phyloP scores from a whole-genome alignment of 257 asterid genomes.

The Linderniella brevidens region DNA sequence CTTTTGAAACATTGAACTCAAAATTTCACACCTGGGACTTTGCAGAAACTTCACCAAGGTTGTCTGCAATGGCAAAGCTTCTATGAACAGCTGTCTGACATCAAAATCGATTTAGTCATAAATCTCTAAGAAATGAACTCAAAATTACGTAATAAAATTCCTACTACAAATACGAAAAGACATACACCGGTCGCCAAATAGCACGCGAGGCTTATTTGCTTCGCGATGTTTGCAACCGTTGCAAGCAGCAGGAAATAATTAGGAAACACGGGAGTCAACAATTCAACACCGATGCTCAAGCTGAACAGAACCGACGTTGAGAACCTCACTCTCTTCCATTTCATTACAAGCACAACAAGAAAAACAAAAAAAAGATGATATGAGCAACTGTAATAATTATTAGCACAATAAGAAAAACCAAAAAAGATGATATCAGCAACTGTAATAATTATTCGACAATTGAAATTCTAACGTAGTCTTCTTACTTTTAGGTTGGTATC shows the following conservation, averaged over 20 bases:
- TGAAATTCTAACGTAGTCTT: background rate
- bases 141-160: no score
- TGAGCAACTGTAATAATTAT: background rate
- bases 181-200: constrained; percentile 89
- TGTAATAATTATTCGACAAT: background rate
- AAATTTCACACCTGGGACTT: constrained; percentile 64
- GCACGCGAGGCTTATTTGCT: constrained; percentile 90
- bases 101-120: constrained; percentile 8
- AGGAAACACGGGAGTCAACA: constrained; percentile 82
- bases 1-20: no score
- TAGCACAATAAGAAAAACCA: constrained; percentile 1
- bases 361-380: background rate
- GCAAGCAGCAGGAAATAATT: constrained; percentile 79
- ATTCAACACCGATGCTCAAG: constrained; percentile 86
- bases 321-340: constrained; percentile 82
- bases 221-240: constrained; percentile 83
- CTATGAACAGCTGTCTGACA: constrained; percentile 83
- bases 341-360: constrained; percentile 6
- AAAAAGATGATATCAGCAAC: no score
- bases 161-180: constrained; percentile 1
- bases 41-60: constrained; percentile 90
- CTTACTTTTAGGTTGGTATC: constrained; percentile 90
- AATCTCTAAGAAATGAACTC: no score
- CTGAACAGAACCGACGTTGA: constrained; percentile 72
- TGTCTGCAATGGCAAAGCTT: constrained; percentile 86